phyloP scores from a whole-genome alignment of 2,329 filamentous ascomycete genomes.

The Chaetoscypha palmicola region DNA sequence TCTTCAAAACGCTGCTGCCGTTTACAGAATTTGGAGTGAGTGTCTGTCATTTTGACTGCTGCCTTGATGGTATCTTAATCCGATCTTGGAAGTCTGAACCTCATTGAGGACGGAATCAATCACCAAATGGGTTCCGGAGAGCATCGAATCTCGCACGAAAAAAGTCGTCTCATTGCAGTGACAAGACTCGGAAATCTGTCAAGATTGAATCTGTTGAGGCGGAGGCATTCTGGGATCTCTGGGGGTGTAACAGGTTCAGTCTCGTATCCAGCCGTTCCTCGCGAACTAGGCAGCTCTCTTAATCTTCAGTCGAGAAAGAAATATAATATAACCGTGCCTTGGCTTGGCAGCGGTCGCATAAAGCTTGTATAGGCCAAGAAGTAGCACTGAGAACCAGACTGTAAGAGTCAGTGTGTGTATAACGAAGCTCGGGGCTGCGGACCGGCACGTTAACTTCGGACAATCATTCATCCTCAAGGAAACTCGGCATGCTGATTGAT shows the following conservation, averaged over 20 bases:
- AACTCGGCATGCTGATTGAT: not conserved
- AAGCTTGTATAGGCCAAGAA: constrained; percentile 1
- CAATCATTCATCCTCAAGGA: not conserved
- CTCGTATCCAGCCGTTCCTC: constrained; percentile 6
- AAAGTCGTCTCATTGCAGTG: too few relatives aligned
- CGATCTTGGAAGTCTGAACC: not conserved
- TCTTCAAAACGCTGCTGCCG: too few relatives aligned
- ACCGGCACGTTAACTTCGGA: not conserved
- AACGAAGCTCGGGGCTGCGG: constrained; percentile 7
- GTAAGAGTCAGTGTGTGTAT: not conserved
- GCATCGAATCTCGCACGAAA: too few relatives aligned
- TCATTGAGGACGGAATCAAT: not conserved
- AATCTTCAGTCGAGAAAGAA: not conserved
- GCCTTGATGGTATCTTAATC: not conserved
- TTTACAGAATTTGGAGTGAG: too few relatives aligned
- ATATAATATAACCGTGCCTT: constrained; percentile 2
- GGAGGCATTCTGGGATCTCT: not conserved
- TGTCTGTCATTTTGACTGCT: too few relatives aligned
- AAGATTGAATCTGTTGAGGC: too few relatives aligned
- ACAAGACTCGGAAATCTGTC: too few relatives aligned
- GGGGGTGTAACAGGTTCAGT: not conserved
- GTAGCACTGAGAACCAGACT: not conserved
- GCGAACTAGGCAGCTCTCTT: constrained; percentile 7
- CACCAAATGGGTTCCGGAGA: not conserved
- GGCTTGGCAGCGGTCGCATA: constrained; percentile 3